Evolutionary conservation across 2,329 filamentous ascomycete species (phyloP), one percentile per base, ranked within the genome.

Genomic region (Cercospora sp.): DNA sequence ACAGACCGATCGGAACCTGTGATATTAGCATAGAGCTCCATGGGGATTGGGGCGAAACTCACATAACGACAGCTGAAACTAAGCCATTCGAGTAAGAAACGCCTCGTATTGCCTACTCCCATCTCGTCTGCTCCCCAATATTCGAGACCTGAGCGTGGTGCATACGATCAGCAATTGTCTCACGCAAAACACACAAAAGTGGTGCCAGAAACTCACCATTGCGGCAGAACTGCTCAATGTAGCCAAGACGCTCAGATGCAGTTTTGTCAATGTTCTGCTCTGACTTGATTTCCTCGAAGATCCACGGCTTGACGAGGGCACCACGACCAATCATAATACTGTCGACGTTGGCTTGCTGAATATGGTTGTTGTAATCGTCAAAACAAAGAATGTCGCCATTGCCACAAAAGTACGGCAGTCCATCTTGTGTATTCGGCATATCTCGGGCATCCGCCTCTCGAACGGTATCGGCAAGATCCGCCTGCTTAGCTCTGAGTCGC

Each of bases 361-460:
- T 84, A 76, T 95, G 89, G 66, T 89, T 83, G 71, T 89, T 89
- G 82, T 98, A 98, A 78, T 98, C 93, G 34, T 89, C 82, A 79
- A 98, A 93, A 4, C 93, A 97, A 82, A 92, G 97, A 80, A 94
- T 95, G 81, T 99, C 95, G 59, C 95, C 95, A 79, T 99, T 99
- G 74, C 95, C 95, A 73, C 97, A 85, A 82, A 99, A 98, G 83
- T 91, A 98, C 8, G 77, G 77, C 21, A 78, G 61, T 30, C 76
- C 77, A 43, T 75, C 73, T 71, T 85, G 87, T 9, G 85, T 82
- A 72, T 90, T 89, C 16, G 93, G 84, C 64, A 91, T 86, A 30
- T 90, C 89, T 72, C 91, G 89, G 32, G 86, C 86, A 77, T 98
- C 94, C 0, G 91, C 85, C 77, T 96, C 93, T 37, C 84, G 85